Percentiles rank a stretch among this genome's conserved stretches.
phyloP scores from a whole-genome alignment of 441 rosid species.

The Gossypium trilobum region DNA sequence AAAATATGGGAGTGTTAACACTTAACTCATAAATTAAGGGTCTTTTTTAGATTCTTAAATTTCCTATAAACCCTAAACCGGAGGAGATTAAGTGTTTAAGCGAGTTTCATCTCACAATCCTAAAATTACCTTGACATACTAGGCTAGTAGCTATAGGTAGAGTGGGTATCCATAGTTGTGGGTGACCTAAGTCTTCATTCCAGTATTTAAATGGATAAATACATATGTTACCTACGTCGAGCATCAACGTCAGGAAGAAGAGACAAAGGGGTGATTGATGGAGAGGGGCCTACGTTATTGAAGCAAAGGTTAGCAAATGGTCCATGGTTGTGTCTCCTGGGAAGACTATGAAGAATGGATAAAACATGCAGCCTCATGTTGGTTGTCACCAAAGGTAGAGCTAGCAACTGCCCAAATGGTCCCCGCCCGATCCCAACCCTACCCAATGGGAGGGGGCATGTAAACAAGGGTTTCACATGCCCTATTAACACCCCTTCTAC shows the following conservation, averaged over 20 bases:
- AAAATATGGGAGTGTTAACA: too few species aligned
- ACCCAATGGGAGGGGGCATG: slow-evolving; percentile 24
- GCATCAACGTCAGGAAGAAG: background rate
- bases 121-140: too few species aligned
- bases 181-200: slow-evolving; percentile 22
- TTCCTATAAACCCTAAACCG: too few species aligned
- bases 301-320: slow-evolving; percentile 26
- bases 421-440: slow-evolving; percentile 8
- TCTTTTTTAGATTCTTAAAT: too few species aligned
- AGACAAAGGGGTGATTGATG: slow-evolving; percentile 16
- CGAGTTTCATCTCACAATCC: too few species aligned
- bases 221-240: background rate
- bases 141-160: background rate
- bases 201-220: background rate
- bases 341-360: slow-evolving; percentile 32
- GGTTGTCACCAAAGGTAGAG: slow-evolving; percentile 27
- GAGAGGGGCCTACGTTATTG: slow-evolving; percentile 22
- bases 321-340: slow-evolving; percentile 34
- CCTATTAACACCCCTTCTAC: slow-evolving; percentile 20
- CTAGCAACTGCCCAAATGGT: background rate
- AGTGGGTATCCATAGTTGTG: slow-evolving; percentile 19
- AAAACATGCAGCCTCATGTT: slow-evolving; percentile 43
- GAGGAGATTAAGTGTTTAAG: too few species aligned
- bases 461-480: slow-evolving; percentile 37
- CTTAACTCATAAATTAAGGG: too few species aligned